A percentile compares a stretch with the other conserved stretches of the same genome.
These are phyloP conservation scores for Crithidia expoeki DNA, from an alignment of 208 protist genomes.

Conservation along the genomic window DNA sequence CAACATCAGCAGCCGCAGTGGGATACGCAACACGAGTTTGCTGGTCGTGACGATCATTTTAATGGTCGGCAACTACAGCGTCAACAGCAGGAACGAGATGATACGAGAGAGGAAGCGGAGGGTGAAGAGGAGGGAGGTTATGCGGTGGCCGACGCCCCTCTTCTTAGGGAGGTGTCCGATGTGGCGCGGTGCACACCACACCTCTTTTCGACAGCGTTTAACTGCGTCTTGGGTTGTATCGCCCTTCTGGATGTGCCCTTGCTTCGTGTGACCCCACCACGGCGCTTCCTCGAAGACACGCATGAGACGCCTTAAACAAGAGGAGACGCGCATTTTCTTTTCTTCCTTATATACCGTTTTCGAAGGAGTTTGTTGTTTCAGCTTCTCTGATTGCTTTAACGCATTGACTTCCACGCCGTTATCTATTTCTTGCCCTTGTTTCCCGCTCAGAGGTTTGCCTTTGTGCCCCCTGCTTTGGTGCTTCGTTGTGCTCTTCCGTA, in stretches of 20 bases:
- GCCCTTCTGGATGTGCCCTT: slow-evolving; percentile 7
- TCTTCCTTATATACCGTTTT: neutral
- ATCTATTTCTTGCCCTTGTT: too few relatives aligned
- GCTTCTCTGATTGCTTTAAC: too few relatives aligned
- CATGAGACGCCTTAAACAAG: neutral
- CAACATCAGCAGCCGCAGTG: neutral
- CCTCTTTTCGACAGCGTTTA: neutral
- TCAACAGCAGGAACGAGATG: too few relatives aligned
- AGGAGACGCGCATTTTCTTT: neutral
- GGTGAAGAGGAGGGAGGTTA: neutral
- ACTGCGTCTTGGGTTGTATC: slow-evolving; percentile 17
- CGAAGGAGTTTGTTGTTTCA: neutral
- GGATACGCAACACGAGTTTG: too few relatives aligned
- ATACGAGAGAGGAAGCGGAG: neutral
- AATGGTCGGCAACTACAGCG: too few relatives aligned
- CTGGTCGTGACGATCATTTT: too few relatives aligned
- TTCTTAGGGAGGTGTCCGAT: neutral
- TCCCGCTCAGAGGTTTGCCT: too few relatives aligned
- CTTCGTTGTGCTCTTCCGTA: too few relatives aligned
- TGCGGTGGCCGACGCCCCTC: neutral
- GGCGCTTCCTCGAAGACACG: neutral
- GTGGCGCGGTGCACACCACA: neutral
- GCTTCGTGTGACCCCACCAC: neutral
- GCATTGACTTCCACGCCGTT: too few relatives aligned
- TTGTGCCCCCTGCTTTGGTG: too few relatives aligned